phyloP scores from a whole-genome alignment of 176 grass and related monocot genomes.

The Secale cereale region DNA sequence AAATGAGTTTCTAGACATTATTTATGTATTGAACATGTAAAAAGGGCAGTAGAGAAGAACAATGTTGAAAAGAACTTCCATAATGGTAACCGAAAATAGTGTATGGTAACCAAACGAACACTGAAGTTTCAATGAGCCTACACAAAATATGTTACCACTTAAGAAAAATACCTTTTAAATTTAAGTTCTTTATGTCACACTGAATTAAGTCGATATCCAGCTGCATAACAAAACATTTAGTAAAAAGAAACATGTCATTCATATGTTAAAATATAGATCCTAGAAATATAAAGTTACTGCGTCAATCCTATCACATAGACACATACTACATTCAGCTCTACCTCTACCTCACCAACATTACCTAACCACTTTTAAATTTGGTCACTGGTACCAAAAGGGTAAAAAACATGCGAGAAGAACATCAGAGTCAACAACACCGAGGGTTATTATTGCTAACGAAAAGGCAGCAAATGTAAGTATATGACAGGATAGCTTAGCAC shows the following conservation, averaged over 20 bases:
- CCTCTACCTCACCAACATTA: background rate
- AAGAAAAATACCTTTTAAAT: conserved; percentile 57
- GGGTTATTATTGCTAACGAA: background rate
- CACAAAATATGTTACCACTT: background rate
- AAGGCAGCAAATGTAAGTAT: background rate
- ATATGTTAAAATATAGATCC: conserved; percentile 1
- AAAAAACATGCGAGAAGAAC: background rate
- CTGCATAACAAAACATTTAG: conserved; percentile 67
- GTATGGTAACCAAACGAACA: background rate
- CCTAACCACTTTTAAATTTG: conserved; percentile 5
- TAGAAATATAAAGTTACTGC: conserved; percentile 8
- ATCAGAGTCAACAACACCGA: background rate
- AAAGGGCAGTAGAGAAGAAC: background rate
- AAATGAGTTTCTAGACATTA: background rate
- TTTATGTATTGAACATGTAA: background rate
- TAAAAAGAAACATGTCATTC: conserved; percentile 24
- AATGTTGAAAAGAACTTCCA: background rate
- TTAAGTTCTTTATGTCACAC: conserved; percentile 83
- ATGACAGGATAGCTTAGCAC: background rate
- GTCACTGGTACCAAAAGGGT: background rate
- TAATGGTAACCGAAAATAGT: background rate
- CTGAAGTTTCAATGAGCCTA: background rate
- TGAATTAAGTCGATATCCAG: conserved; percentile 88
- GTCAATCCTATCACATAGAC: background rate
- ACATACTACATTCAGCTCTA: conserved; percentile 4